These are phyloP conservation scores for Myriosclerotinia curreyana DNA, from an alignment of 2,329 filamentous ascomycete species.

Conservation along the genomic window DNA sequence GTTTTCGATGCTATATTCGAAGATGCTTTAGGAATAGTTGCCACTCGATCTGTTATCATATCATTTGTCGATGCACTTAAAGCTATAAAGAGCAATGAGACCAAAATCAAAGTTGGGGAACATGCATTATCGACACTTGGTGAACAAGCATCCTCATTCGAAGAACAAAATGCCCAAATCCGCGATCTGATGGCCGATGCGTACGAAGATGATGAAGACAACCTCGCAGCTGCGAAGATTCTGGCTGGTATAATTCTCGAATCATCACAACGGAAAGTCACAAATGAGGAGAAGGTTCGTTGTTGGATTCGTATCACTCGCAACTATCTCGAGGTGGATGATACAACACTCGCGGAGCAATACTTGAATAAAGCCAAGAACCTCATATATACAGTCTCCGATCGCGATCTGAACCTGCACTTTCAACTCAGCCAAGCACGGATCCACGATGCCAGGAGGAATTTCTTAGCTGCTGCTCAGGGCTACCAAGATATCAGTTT, in stretches of 20 bases:
- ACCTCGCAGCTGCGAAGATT: conserved; percentile 69
- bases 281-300: conserved; percentile 75
- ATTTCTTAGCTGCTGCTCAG: conserved; percentile 82
- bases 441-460: conserved; percentile 85
- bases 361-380: conserved; percentile 96
- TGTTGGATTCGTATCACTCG: conserved; percentile 94
- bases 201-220: conserved; percentile 80
- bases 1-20: conserved; percentile 39
- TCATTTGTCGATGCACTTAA: conserved; percentile 63
- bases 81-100: conserved; percentile 56
- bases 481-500: conserved; percentile 87
- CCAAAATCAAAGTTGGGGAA: conserved; percentile 72
- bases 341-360: conserved; percentile 77
- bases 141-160: conserved; percentile 65
- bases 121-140: conserved; percentile 66
- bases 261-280: conserved; percentile 78
- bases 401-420: conserved; percentile 73
- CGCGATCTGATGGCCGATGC: conserved; percentile 80
- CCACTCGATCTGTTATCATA: conserved; percentile 35
- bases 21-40: conserved; percentile 38
- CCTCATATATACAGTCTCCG: conserved; percentile 73
- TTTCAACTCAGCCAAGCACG: conserved; percentile 91
- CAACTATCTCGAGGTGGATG: conserved; percentile 90
- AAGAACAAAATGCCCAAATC: conserved; percentile 78
- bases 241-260: conserved; percentile 81